Conservation (phyloP, 768 basidiomycete genomes). For the Mycena vitilis region DNA sequence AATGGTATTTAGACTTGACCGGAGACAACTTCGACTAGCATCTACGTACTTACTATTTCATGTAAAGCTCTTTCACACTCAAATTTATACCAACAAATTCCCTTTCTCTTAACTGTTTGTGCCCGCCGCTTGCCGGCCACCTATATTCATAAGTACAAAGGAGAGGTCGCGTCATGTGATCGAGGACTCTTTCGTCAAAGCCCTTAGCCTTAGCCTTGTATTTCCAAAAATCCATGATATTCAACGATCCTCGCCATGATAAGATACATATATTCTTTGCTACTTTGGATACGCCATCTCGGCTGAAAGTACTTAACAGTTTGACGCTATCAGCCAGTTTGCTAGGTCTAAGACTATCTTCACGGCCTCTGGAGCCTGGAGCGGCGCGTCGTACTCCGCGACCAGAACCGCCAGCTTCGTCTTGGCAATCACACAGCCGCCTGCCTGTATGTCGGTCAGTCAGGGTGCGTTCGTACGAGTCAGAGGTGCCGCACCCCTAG, state of each 20-base stretch:
- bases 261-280: conserved; percentile 35
- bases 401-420: conserved; percentile 90
- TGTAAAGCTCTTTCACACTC: too few species aligned
- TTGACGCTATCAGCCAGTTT: conserved; percentile 76
- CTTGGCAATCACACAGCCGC: conserved; percentile 81
- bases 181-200: neutral
- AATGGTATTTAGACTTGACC: too few species aligned
- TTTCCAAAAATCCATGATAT: neutral
- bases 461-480: conserved; percentile 10
- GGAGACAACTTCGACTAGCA: too few species aligned
- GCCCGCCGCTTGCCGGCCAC: too few species aligned
- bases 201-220: too few species aligned
- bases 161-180: neutral
- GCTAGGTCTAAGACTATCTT: conserved; percentile 75
- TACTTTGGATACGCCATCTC: conserved; percentile 13
- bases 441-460: conserved; percentile 58
- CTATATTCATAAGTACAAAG: neutral
- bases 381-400: conserved; percentile 75
- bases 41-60: too few species aligned
- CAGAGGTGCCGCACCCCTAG: conserved; percentile 67
- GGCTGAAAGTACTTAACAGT: conserved; percentile 55
- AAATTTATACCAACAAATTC: too few species aligned
- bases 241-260: conserved; percentile 18
- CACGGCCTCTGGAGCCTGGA: conserved; percentile 75
- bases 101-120: neutral